A percentile compares a stretch with the other conserved stretches of the same genome.
These are phyloP conservation scores for Taphrina confusa DNA, from an alignment of 1,139 yeast species.

Conservation along the genomic window DNA sequence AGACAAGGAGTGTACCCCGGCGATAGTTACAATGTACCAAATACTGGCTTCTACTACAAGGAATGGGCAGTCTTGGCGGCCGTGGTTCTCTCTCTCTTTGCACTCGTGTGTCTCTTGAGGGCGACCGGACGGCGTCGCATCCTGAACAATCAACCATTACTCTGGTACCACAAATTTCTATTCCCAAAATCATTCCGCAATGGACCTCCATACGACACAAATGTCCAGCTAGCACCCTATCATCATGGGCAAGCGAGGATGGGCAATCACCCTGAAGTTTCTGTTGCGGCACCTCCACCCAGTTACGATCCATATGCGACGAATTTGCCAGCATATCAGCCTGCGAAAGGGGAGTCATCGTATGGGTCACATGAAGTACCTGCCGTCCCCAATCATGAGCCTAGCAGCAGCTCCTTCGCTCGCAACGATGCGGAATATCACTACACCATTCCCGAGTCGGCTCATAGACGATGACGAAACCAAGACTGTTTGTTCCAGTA, in stretches of 20 bases:
- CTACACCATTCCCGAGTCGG: not conserved
- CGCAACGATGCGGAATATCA: not conserved
- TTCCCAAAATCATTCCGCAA: constrained; percentile 6
- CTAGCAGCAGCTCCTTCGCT: not conserved
- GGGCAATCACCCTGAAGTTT: not conserved
- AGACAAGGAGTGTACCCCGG: not conserved
- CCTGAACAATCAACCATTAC: constrained; percentile 1
- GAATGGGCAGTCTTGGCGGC: constrained; percentile 28
- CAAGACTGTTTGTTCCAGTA: no score
- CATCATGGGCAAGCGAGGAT: not conserved
- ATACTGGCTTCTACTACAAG: constrained; percentile 7
- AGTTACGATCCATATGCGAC: constrained; percentile 31
- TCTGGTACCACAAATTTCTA: constrained; percentile 8
- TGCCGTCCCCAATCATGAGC: not conserved
- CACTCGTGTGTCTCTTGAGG: constrained; percentile 9
- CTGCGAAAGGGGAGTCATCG: constrained; percentile 2
- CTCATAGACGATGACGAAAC: no score
- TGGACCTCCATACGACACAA: constrained; percentile 20
- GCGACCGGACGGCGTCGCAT: constrained; percentile 22
- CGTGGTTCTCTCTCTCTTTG: constrained; percentile 6
- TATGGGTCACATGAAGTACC: not conserved
- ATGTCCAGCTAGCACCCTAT: not conserved
- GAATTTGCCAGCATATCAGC: constrained; percentile 27
- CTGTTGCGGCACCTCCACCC: constrained; percentile 27
- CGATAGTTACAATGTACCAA: not conserved